phyloP scores from a whole-genome alignment of 306 rosid genomes.

The Biancaea sappan region DNA sequence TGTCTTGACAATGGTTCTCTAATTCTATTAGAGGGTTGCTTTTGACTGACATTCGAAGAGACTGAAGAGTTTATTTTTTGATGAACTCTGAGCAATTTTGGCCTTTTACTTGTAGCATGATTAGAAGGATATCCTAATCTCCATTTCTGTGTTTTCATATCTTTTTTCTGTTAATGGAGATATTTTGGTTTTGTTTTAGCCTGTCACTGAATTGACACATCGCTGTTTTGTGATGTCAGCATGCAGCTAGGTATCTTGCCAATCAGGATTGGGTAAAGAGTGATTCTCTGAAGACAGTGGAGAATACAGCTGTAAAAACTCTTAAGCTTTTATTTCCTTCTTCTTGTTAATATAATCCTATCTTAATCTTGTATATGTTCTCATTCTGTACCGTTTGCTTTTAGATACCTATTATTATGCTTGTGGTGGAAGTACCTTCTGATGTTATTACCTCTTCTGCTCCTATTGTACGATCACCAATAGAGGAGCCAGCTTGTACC shows the following conservation, averaged over 20 bases:
- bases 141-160: neutral
- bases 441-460: constrained; percentile 53
- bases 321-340: neutral
- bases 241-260: constrained; percentile 78
- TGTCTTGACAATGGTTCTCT: neutral
- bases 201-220: constrained; percentile 1
- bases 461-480: constrained; percentile 63
- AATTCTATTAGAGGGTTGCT: neutral
- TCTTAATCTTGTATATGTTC: constrained; percentile 6
- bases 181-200: neutral
- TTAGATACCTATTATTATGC: constrained; percentile 76
- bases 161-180: neutral
- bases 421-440: constrained; percentile 71
- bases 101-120: neutral
- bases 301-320: constrained; percentile 68
- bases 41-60: neutral
- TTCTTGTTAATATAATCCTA: neutral
- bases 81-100: neutral
- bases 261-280: constrained; percentile 76
- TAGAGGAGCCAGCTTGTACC: constrained; percentile 48
- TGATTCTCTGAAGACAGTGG: constrained; percentile 72
- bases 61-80: neutral
- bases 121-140: neutral
- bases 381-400: constrained; percentile 31
- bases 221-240: constrained; percentile 48